These are phyloP conservation scores for Eragrostis curvula DNA, from an alignment of 176 grass and related monocot genomes.

Conservation along the genomic window DNA sequence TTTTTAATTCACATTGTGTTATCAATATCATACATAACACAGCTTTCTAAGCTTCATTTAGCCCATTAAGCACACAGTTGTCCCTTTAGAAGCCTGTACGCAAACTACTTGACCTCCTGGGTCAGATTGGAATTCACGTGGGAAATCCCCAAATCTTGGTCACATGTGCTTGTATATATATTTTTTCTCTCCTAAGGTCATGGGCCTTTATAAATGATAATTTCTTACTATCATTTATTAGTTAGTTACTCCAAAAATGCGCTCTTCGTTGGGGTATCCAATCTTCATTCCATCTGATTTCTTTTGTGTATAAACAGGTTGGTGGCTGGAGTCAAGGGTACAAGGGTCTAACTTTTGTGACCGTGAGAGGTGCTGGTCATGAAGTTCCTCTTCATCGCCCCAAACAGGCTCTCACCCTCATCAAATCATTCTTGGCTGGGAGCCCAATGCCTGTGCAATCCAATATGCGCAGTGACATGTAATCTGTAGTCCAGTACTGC, in stretches of 20 bases:
- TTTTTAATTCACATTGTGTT: neutral
- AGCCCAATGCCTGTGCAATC: conserved; percentile 69
- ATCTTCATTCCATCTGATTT: conserved; percentile 26
- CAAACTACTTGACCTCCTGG: neutral
- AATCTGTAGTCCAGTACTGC: neutral
- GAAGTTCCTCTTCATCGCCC: conserved; percentile 91
- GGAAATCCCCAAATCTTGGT: neutral
- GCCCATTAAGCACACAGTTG: neutral
- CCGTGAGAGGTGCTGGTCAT: conserved; percentile 88
- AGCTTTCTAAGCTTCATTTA: neutral
- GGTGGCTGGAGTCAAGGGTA: conserved; percentile 97
- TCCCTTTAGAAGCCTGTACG: neutral
- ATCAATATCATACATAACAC: conserved; percentile 17
- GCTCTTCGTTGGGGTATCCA: conserved; percentile 15
- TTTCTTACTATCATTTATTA: neutral
- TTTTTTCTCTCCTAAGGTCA: neutral
- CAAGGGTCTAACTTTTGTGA: conserved; percentile 80
- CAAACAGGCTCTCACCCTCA: conserved; percentile 80
- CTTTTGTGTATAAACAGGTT: conserved; percentile 64
- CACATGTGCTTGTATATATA: neutral
- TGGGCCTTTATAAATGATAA: neutral
- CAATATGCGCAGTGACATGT: conserved; percentile 55
- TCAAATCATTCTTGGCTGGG: conserved; percentile 85
- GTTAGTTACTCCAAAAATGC: conserved; percentile 10
- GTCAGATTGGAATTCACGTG: neutral